Percentiles rank a stretch among this genome's conserved stretches.
Evolutionary conservation across 805 yeast genomes (phyloP).

Genomic region (Barnettozyma botsteinii): DNA sequence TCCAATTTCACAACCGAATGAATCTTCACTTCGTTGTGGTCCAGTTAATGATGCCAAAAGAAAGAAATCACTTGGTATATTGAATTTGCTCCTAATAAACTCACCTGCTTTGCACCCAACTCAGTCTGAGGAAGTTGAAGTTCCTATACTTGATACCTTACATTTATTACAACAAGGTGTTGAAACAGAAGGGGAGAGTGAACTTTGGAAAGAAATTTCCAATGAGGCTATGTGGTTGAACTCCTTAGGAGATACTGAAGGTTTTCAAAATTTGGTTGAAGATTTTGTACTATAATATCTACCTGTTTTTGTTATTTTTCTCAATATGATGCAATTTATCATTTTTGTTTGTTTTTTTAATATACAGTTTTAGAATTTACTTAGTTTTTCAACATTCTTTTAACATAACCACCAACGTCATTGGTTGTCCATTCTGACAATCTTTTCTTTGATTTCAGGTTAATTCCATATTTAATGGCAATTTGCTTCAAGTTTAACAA

Average conservation of each 20-base stretch:
- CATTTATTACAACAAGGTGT: conserved; percentile 25
- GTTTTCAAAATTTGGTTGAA: conserved; percentile 28
- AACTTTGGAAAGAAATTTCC: conserved; percentile 74
- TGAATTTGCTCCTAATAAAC: not conserved
- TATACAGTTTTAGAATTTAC: not conserved
- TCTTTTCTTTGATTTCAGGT: conserved; percentile 46
- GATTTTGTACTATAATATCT: conserved; percentile 6
- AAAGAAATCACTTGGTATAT: conserved; percentile 12
- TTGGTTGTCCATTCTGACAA: conserved; percentile 54
- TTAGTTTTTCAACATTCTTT: conserved; percentile 2
- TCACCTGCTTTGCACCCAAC: conserved; percentile 20
- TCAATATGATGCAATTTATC: not conserved
- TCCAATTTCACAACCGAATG: conserved; percentile 11
- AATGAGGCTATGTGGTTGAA: conserved; percentile 66
- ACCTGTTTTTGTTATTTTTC: too few relatives aligned
- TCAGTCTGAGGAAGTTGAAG: conserved; percentile 15
- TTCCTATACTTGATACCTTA: conserved; percentile 25
- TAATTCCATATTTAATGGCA: conserved; percentile 37
- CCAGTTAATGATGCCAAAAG: conserved; percentile 7
- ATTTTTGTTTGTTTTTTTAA: not conserved
- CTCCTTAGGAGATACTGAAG: conserved; percentile 40
- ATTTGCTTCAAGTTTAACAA: conserved; percentile 41
- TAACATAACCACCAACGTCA: conserved; percentile 33
- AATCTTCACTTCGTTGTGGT: conserved; percentile 15
- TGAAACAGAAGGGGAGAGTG: conserved; percentile 37